Conservation (phyloP, 2,329 filamentous ascomycete genomes). For the Cladosporium cucumerinum region DNA sequence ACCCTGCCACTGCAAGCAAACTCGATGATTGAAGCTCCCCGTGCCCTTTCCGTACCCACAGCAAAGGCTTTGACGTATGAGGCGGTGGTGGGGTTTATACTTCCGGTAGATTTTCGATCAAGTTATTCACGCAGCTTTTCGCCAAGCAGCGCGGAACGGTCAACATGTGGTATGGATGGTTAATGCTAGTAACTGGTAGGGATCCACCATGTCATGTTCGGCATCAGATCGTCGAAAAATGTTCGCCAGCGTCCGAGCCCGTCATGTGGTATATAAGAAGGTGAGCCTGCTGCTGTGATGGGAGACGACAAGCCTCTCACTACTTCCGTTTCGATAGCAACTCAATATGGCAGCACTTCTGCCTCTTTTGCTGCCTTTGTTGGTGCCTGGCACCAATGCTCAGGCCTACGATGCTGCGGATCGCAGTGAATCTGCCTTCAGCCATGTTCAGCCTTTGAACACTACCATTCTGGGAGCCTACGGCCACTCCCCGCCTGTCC, state of each 20-base stretch:
- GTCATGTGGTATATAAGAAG: slow-evolving; percentile 1
- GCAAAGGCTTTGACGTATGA: slow-evolving; percentile 12
- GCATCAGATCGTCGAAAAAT: slow-evolving; percentile 10
- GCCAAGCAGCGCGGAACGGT: slow-evolving; percentile 7
- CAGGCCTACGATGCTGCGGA: slow-evolving; percentile 9
- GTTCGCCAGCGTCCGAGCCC: background rate
- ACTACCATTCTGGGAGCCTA: slow-evolving; percentile 12
- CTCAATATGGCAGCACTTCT: slow-evolving; percentile 18
- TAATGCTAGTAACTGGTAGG: background rate
- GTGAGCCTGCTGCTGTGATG: background rate
- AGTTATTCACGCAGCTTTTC: slow-evolving; percentile 7
- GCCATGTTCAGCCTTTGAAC: slow-evolving; percentile 15
- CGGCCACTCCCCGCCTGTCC: slow-evolving; percentile 10
- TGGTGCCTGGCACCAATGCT: slow-evolving; percentile 9
- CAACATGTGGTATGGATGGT: slow-evolving; percentile 1
- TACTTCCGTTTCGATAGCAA: slow-evolving; percentile 6
- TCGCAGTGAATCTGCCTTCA: slow-evolving; percentile 5
- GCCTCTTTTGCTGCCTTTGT: slow-evolving; percentile 14
- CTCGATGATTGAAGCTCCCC: background rate
- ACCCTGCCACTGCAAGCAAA: background rate
- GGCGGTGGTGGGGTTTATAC: slow-evolving; percentile 2
- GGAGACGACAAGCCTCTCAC: slow-evolving; percentile 7
- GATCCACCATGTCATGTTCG: slow-evolving; percentile 5
- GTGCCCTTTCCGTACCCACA: background rate
- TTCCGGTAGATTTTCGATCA: background rate